Evolutionary conservation across 176 grass and related monocot genomes (phyloP).

Genomic region (Thinopyrum elongatum): DNA sequence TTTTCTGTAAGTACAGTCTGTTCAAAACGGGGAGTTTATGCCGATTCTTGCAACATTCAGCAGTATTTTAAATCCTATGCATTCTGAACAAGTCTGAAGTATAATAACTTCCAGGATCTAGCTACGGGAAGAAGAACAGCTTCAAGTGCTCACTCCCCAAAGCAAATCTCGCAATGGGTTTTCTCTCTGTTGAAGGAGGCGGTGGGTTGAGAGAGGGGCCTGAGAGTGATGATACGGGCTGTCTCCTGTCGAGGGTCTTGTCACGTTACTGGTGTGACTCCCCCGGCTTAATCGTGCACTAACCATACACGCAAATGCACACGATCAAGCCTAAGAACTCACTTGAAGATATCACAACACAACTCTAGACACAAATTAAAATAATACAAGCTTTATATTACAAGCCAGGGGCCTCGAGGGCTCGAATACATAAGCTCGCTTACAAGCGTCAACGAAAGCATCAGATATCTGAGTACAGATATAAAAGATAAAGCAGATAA

Average conservation of each 20-base stretch:
- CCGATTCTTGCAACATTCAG: background rate
- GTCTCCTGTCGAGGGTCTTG: background rate
- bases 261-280: background rate
- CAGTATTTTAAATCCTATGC: background rate
- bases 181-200: background rate
- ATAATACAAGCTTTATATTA: no score
- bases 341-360: no score
- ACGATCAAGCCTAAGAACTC: no score
- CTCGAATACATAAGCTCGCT: no score
- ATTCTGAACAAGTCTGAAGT: background rate
- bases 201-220: background rate
- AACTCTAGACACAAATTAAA: no score
- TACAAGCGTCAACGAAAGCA: no score
- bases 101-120: background rate
- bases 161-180: background rate
- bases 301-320: no score
- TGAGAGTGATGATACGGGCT: background rate
- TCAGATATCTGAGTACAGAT: no score
- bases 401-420: no score
- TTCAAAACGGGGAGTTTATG: background rate
- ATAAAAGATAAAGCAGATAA: no score
- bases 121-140: background rate
- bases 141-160: background rate
- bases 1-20: background rate
- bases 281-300: no score